These are phyloP conservation scores for Chrysanthemum seticuspe DNA, from an alignment of 129 eudicot genomes.

Conservation along the genomic window DNA sequence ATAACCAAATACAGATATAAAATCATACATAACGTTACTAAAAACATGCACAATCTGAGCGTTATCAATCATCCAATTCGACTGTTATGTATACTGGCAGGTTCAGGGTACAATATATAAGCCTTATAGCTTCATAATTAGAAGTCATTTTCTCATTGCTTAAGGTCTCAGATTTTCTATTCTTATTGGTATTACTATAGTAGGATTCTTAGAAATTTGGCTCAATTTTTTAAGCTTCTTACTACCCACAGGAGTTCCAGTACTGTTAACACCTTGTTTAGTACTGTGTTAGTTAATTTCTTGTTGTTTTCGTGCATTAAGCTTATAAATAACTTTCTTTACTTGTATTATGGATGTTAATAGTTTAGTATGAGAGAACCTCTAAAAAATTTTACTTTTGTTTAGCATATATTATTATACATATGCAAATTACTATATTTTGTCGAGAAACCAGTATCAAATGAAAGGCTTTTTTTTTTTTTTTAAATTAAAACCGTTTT, in stretches of 20 bases:
- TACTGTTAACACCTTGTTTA: not conserved
- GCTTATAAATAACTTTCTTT: slow-evolving; percentile 15
- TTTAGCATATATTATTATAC: no score
- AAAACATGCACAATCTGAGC: no score
- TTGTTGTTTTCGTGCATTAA: slow-evolving; percentile 16
- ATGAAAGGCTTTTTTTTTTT: no score
- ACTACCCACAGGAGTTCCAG: not conserved
- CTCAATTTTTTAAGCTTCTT: slow-evolving; percentile 4
- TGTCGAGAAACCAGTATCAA: no score
- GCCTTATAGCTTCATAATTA: not conserved
- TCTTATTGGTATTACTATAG: not conserved
- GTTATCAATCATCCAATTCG: no score
- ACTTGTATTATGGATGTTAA: slow-evolving; percentile 1
- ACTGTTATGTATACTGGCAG: no score
- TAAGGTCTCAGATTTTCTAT: not conserved
- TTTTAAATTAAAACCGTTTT: no score
- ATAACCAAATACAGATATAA: no score
- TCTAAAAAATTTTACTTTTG: no score
- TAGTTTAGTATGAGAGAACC: not conserved
- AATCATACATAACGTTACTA: no score
- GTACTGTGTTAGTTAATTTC: slow-evolving; percentile 11
- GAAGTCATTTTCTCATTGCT: not conserved
- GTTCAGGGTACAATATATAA: no score
- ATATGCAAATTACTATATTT: no score
- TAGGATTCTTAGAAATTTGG: not conserved